phyloP scores from a whole-genome alignment of 805 yeast genomes.

The Ogataea trehalophila region DNA sequence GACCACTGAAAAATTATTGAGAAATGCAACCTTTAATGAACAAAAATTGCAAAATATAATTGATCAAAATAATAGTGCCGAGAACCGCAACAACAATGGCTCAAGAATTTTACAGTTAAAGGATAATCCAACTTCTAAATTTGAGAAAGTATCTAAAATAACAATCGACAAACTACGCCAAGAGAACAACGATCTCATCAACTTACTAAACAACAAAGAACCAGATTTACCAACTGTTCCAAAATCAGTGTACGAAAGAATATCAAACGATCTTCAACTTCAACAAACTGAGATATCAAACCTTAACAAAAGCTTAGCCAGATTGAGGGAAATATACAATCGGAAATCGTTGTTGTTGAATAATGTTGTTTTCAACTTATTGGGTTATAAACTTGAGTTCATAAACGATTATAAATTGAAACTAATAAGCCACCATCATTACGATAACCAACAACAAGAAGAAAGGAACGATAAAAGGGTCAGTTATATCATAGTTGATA shows the following conservation, averaged over 20 bases:
- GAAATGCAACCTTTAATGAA: constrained; percentile 13
- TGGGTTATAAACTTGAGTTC: constrained; percentile 74
- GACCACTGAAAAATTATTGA: constrained; percentile 30
- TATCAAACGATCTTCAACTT: constrained; percentile 47
- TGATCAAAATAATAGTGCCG: too few species aligned
- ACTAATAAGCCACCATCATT: constrained; percentile 41
- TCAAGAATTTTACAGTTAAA: constrained; percentile 50
- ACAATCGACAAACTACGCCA: constrained; percentile 44
- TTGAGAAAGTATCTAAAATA: constrained; percentile 55
- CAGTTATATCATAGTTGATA: constrained; percentile 21
- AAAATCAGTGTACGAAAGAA: constrained; percentile 55
- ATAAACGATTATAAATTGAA: constrained; percentile 51
- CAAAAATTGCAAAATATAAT: too few species aligned
- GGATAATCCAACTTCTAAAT: constrained; percentile 57
- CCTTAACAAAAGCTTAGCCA: constrained; percentile 43
- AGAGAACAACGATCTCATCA: constrained; percentile 53
- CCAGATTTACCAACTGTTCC: constrained; percentile 39
- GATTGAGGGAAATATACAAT: constrained; percentile 55
- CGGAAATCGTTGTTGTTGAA: constrained; percentile 69
- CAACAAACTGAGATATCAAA: constrained; percentile 44
- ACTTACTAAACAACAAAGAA: constrained; percentile 18
- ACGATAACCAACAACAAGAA: neutral
- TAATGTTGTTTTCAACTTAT: constrained; percentile 56
- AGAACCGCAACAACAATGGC: too few species aligned
- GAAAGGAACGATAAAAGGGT: too few species aligned